Conservation (phyloP, 2,329 filamentous ascomycete species). For the Botrytis porri region DNA sequence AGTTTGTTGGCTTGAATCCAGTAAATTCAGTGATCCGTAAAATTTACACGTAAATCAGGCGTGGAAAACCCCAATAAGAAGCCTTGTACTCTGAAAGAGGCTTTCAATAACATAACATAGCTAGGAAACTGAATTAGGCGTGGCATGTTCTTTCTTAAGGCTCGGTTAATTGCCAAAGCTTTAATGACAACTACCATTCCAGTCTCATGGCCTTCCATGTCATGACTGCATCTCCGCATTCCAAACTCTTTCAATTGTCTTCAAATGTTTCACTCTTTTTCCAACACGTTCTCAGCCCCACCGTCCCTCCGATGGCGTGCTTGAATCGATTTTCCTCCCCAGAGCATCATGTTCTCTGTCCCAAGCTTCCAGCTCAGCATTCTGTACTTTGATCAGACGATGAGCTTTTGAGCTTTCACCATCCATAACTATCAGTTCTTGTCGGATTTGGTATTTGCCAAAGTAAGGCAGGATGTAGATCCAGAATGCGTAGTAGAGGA, state of each 20-base stretch:
- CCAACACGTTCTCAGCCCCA: neutral
- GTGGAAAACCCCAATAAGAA: neutral
- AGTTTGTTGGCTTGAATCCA: no score
- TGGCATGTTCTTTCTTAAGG: slow-evolving; percentile 18
- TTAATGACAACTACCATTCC: neutral
- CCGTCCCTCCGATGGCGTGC: neutral
- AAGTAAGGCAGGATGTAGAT: slow-evolving; percentile 53
- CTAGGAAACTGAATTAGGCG: neutral
- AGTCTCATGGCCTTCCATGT: slow-evolving; percentile 21
- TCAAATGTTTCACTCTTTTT: neutral
- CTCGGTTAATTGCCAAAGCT: neutral
- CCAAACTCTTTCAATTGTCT: neutral
- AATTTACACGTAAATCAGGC: no score
- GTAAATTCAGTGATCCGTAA: no score
- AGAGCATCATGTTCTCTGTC: slow-evolving; percentile 54
- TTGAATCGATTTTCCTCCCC: slow-evolving; percentile 17
- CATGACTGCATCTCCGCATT: neutral
- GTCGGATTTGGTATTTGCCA: slow-evolving; percentile 53
- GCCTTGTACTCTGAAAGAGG: neutral
- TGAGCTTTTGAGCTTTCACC: slow-evolving; percentile 46
- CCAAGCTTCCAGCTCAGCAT: slow-evolving; percentile 52
- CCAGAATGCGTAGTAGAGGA: slow-evolving; percentile 57
- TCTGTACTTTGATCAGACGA: slow-evolving; percentile 52
- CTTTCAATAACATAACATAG: neutral
- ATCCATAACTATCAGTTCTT: slow-evolving; percentile 52